Conservation (phyloP, 305 asterid genomes). For the Fraxinus angustifolia region DNA sequence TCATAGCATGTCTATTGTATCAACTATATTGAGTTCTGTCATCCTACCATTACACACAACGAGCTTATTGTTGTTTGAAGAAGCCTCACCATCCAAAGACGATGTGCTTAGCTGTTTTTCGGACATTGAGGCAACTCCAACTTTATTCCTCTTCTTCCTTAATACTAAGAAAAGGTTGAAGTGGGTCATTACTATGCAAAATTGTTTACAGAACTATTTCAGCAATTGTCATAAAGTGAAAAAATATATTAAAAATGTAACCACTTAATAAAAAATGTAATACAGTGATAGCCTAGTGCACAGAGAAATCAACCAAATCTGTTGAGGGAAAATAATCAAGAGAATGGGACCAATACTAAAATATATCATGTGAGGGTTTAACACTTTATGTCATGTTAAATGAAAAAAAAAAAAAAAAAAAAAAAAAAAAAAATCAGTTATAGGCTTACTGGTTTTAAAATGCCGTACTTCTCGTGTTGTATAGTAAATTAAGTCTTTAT, state of each 20-base stretch:
- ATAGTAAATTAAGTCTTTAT: not conserved
- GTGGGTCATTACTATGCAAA: constrained; percentile 1
- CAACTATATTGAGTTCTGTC: constrained; percentile 20
- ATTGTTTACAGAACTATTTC: constrained; percentile 9
- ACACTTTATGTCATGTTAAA: not conserved
- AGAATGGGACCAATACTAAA: not conserved
- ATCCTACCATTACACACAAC: constrained; percentile 32
- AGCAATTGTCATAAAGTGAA: not conserved
- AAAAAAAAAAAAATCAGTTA: not conserved
- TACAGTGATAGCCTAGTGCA: not conserved
- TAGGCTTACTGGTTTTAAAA: not conserved
- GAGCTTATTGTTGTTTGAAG: constrained; percentile 26
- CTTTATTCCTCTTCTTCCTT: constrained; percentile 51
- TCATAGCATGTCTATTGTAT: constrained; percentile 10
- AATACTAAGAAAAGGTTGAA: constrained; percentile 32
- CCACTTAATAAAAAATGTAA: not conserved
- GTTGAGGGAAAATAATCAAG: not conserved
- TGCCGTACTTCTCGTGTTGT: not conserved
- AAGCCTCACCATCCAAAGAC: constrained; percentile 34
- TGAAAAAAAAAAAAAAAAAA: not conserved
- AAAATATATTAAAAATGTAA: not conserved
- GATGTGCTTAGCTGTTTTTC: constrained; percentile 27
- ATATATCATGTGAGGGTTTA: not conserved
- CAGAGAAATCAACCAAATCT: constrained; percentile 13
- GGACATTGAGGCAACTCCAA: constrained; percentile 26